Percentiles rank a stretch among this genome's conserved stretches.
Evolutionary conservation across 2,329 filamentous ascomycete species (phyloP).

Genomic region (Ophiostoma novo-ulmi): DNA sequence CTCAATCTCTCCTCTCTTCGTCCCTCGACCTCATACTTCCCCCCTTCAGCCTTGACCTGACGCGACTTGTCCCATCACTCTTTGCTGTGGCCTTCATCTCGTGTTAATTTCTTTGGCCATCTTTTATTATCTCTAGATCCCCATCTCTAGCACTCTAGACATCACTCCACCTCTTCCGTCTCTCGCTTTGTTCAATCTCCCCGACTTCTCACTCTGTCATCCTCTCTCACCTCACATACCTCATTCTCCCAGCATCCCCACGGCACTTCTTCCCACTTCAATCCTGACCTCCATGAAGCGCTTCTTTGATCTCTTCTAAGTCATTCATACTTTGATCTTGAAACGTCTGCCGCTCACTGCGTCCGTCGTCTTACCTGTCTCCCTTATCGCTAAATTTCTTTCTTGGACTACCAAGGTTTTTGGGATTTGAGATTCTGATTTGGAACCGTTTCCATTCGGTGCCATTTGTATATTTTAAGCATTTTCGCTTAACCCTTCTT

Average conservation of each 20-base stretch:
- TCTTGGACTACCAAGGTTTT: background rate
- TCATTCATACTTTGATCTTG: background rate
- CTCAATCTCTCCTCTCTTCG: background rate
- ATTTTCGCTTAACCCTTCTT: background rate
- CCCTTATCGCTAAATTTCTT: background rate
- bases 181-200: background rate
- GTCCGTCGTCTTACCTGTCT: background rate
- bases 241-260: background rate
- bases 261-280: background rate
- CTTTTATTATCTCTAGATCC: background rate
- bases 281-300: conserved; percentile 18
- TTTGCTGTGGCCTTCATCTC: background rate
- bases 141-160: background rate
- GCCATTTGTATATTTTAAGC: background rate
- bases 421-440: conserved; percentile 29
- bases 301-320: background rate
- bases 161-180: background rate
- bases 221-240: background rate
- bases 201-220: background rate
- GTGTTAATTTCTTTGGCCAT: background rate
- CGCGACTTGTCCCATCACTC: background rate
- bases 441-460: background rate
- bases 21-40: background rate
- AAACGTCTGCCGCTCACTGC: background rate
- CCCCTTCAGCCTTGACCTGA: background rate